Conservation (phyloP, 768 basidiomycete species). For the Neoboletus subvelutipes region DNA sequence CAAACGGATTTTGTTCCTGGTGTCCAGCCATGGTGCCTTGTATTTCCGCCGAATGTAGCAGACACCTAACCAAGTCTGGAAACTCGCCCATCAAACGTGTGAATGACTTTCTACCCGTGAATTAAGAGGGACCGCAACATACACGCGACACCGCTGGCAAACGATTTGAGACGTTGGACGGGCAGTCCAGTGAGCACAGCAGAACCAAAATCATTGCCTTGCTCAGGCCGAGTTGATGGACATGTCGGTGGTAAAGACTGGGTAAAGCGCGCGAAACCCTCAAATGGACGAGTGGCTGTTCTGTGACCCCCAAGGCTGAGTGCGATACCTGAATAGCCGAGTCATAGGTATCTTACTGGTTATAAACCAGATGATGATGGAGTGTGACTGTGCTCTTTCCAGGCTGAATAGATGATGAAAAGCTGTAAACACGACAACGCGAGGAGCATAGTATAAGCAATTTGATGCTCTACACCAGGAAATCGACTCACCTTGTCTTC, state of each 20-base stretch:
- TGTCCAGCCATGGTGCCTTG: not conserved
- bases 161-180: not conserved
- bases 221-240: not conserved
- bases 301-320: not conserved
- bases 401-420: not conserved
- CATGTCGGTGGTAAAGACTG: not conserved
- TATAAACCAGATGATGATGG: not conserved
- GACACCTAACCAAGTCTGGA: not conserved
- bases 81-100: not conserved
- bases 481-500: not conserved
- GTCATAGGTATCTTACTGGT: not conserved
- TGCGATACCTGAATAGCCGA: not conserved
- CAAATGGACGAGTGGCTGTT: not conserved
- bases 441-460: not conserved
- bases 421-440: not conserved
- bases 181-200: not conserved
- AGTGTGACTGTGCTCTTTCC: not conserved
- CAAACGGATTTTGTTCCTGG: not conserved
- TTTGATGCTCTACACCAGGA: not conserved
- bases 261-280: not conserved
- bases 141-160: not conserved
- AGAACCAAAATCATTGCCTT: not conserved
- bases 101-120: not conserved
- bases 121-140: not conserved
- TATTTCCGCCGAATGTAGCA: not conserved